phyloP scores from a whole-genome alignment of 2,329 filamentous ascomycete species.

The Colletotrichum orbiculare region DNA sequence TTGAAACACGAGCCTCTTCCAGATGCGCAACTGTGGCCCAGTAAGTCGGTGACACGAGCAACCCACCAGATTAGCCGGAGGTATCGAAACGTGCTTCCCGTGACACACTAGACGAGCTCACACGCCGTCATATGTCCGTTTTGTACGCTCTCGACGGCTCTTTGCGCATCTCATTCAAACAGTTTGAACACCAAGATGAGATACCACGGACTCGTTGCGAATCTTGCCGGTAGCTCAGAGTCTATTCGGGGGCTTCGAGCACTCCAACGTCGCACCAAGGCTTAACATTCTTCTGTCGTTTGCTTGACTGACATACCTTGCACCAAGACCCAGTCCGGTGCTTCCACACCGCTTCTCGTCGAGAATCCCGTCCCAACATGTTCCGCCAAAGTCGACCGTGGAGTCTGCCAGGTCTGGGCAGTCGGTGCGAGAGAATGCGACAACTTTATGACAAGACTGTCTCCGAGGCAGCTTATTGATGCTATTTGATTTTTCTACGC shows the following conservation, averaged over 20 bases:
- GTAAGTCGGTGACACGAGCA: conserved; percentile 21
- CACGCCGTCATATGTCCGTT: conserved; percentile 11
- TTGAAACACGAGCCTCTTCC: conserved; percentile 33
- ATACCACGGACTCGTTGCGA: not conserved
- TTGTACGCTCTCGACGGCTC: not conserved
- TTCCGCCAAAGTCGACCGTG: conserved; percentile 14
- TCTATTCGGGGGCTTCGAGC: conserved; percentile 1
- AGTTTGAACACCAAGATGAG: not conserved
- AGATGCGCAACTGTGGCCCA: conserved; percentile 27
- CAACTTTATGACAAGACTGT: too few species aligned
- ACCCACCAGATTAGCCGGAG: conserved; percentile 26
- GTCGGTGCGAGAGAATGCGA: too few species aligned
- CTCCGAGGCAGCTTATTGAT: too few species aligned
- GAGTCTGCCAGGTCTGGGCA: too few species aligned
- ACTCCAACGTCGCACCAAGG: not conserved
- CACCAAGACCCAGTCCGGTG: conserved; percentile 12
- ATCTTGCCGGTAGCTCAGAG: not conserved
- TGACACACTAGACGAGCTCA: conserved; percentile 29
- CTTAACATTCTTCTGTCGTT: not conserved
- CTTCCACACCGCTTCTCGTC: conserved; percentile 33
- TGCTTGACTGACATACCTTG: conserved; percentile 2
- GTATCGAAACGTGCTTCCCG: conserved; percentile 27
- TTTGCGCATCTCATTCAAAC: not conserved
- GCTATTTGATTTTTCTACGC: too few species aligned
- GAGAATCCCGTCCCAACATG: conserved; percentile 27